Evolutionary conservation across 768 basidiomycete species (phyloP).

Genomic region (Kwoniella dejecticola): DNA sequence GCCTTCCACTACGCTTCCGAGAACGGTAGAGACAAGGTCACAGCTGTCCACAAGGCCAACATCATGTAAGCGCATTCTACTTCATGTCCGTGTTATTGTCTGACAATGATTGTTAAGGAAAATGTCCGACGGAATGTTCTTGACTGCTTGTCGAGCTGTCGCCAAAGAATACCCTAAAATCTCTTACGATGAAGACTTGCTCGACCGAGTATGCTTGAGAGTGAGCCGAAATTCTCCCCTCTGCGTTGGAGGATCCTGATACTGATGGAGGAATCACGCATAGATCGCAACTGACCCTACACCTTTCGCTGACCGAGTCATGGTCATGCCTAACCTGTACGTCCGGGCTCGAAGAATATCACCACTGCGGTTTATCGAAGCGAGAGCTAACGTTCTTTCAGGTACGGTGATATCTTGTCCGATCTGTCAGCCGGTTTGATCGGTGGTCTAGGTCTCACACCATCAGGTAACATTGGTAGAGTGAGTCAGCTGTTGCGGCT

Average conservation of each 20-base stretch:
- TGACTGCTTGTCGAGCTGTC: slow-evolving; percentile 93
- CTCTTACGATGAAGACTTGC: slow-evolving; percentile 91
- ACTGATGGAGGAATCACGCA: neutral
- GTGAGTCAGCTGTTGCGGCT: slow-evolving; percentile 58
- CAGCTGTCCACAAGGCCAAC: slow-evolving; percentile 98
- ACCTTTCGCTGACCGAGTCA: slow-evolving; percentile 93
- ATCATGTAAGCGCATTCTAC: slow-evolving; percentile 74
- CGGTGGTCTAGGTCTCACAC: slow-evolving; percentile 94
- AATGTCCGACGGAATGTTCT: slow-evolving; percentile 99
- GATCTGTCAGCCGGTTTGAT: slow-evolving; percentile 99
- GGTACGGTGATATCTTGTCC: slow-evolving; percentile 76
- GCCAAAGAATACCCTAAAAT: slow-evolving; percentile 93
- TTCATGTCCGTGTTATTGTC: neutral
- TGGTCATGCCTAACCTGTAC: slow-evolving; percentile 99
- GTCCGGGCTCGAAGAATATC: slow-evolving; percentile 55
- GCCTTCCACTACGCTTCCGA: slow-evolving; percentile 97
- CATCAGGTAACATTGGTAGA: slow-evolving; percentile 95
- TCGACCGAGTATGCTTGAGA: slow-evolving; percentile 94
- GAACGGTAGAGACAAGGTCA: slow-evolving; percentile 84
- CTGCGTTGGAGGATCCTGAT: neutral
- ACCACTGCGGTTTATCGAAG: neutral
- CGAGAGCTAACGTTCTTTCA: slow-evolving; percentile 16
- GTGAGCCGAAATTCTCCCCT: slow-evolving; percentile 56
- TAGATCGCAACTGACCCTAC: slow-evolving; percentile 88
- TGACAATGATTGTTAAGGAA: slow-evolving; percentile 65